A percentile compares a stretch with the other conserved stretches of the same genome.
Evolutionary conservation across 345 rosid species (phyloP).

Genomic region (Eucalyptus marginata): DNA sequence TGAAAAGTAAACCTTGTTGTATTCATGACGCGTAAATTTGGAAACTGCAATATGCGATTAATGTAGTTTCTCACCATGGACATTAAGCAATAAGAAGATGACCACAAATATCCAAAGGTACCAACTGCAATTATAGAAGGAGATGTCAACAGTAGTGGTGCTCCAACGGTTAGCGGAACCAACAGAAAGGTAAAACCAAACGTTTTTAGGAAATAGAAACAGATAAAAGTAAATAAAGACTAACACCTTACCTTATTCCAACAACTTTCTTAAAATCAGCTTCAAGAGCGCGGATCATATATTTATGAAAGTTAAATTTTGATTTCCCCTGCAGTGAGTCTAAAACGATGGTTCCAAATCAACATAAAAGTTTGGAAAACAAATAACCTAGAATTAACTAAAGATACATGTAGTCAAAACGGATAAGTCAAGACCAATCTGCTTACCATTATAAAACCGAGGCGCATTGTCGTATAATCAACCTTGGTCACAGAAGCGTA

Average conservation of each 20-base stretch:
- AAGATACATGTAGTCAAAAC: not conserved
- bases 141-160: not conserved
- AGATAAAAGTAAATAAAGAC: not conserved
- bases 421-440: not conserved
- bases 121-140: conserved; percentile 47
- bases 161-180: not conserved
- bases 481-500: conserved; percentile 61
- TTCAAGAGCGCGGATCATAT: conserved; percentile 80
- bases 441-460: conserved; percentile 74
- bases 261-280: conserved; percentile 93
- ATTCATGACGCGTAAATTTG: not conserved
- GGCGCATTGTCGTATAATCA: conserved; percentile 69
- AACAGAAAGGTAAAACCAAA: not conserved
- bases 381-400: not conserved
- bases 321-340: conserved; percentile 74
- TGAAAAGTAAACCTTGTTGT: not conserved
- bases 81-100: conserved; percentile 65
- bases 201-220: not conserved
- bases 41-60: not conserved
- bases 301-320: conserved; percentile 71
- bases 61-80: conserved; percentile 27
- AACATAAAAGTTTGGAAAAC: not conserved
- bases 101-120: conserved; percentile 85
- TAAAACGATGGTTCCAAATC: not conserved
- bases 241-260: conserved; percentile 57